Percentiles rank a stretch among this genome's conserved stretches.
These are phyloP conservation scores for Acer saccharum DNA, from an alignment of 345 rosid species.

Conservation along the genomic window DNA sequence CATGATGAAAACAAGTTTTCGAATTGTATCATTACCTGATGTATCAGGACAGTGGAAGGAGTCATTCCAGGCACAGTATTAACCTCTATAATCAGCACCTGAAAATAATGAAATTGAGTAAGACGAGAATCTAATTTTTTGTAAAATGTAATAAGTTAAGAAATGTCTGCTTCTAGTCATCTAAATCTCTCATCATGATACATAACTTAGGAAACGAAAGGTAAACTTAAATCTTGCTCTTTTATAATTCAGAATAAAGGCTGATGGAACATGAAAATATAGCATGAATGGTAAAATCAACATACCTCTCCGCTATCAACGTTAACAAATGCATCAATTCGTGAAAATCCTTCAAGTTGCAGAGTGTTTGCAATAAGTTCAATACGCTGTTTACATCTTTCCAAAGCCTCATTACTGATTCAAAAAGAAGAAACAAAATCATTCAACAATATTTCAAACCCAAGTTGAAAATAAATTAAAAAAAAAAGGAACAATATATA, in stretches of 20 bases:
- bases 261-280: neutral
- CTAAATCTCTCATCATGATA: slow-evolving; percentile 6
- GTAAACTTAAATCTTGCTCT: neutral
- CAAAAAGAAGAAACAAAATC: slow-evolving; percentile 13
- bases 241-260: slow-evolving; percentile 4
- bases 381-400: slow-evolving; percentile 66
- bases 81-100: slow-evolving; percentile 89
- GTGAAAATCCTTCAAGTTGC: slow-evolving; percentile 82
- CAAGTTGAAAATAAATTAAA: neutral
- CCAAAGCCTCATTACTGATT: slow-evolving; percentile 64
- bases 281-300: neutral
- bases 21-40: slow-evolving; percentile 57
- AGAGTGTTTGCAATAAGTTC: slow-evolving; percentile 79
- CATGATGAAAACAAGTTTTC: neutral
- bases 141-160: neutral
- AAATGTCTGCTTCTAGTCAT: neutral
- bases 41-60: slow-evolving; percentile 91
- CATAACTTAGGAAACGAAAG: neutral
- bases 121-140: neutral
- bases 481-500: neutral
- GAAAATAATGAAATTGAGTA: slow-evolving; percentile 21
- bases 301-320: slow-evolving; percentile 92
- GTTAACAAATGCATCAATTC: slow-evolving; percentile 89
- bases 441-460: slow-evolving; percentile 8
- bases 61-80: slow-evolving; percentile 98